phyloP scores from a whole-genome alignment of 495 filamentous ascomycete species.

The Neurospora sp. region DNA sequence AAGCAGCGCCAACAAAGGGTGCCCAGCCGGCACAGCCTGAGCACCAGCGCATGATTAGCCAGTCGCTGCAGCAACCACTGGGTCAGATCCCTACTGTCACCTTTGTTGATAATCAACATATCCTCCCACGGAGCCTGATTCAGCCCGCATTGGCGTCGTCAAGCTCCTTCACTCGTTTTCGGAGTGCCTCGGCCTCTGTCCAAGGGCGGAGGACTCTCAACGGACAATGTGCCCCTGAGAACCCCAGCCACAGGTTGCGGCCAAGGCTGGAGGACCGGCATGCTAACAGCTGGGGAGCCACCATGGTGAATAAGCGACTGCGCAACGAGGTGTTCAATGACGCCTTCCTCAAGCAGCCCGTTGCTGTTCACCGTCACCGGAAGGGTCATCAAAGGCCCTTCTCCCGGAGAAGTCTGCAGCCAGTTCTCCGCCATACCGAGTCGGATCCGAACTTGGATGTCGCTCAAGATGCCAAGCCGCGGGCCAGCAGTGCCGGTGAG shows the following conservation, averaged over 20 bases:
- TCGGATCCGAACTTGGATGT: slow-evolving; percentile 21
- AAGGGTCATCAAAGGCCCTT: slow-evolving; percentile 54
- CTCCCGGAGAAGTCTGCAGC: slow-evolving; percentile 33
- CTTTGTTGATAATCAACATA: slow-evolving; percentile 91
- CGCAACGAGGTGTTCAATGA: slow-evolving; percentile 90
- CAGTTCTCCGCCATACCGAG: slow-evolving; percentile 21
- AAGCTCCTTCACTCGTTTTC: slow-evolving; percentile 14
- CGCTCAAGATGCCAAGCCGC: slow-evolving; percentile 8
- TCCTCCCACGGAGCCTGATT: slow-evolving; percentile 75
- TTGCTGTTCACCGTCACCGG: slow-evolving; percentile 47
- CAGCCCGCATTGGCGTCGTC: slow-evolving; percentile 24
- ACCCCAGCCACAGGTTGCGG: slow-evolving; percentile 10
- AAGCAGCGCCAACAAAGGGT: slow-evolving; percentile 1
- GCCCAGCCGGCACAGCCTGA: slow-evolving; percentile 10
- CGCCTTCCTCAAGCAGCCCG: slow-evolving; percentile 77
- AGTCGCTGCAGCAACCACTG: slow-evolving; percentile 45
- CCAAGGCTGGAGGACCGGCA: slow-evolving; percentile 38
- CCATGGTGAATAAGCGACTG: slow-evolving; percentile 77
- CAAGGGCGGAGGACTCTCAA: not conserved
- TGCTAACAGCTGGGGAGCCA: slow-evolving; percentile 87
- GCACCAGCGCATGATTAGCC: slow-evolving; percentile 61
- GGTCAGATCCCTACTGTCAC: slow-evolving; percentile 76
- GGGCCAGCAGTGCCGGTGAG: not conserved
- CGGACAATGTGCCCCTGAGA: not conserved
- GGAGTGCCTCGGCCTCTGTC: slow-evolving; percentile 28